Evolutionary conservation across 2,329 filamentous ascomycete genomes (phyloP), one percentile per base, ranked within the genome.

Genomic region (Pyrenophora teres): DNA sequence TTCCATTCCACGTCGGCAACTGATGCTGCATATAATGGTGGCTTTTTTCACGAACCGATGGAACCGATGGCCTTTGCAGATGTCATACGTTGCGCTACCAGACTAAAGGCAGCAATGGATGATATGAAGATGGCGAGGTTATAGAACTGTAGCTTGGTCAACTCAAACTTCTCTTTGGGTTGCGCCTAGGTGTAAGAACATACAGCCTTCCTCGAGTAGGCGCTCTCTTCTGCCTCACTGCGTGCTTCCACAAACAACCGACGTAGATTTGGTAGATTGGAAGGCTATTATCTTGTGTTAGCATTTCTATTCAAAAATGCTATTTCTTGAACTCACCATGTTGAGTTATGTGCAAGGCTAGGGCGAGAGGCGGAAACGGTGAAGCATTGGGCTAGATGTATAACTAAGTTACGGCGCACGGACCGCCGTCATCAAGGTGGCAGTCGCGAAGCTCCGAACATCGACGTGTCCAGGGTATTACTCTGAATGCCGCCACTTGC

Each of bases 101-200:
- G 78, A 72, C 93, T 96, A 78, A 97, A 97, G 54, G 96, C 86
- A 6, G 93, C 92, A 19, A 99, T 89, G 0, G 94, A 97, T 19
- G 92, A 94, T 81, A 99, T 93, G 78, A 97, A 99, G 2, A 97
- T 80, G 1, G 97, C 92, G 0, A 96, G 85, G 68, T 99, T 97
- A 77, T 99, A 99, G 74, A 99, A 99, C 94, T 96, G 66, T 32
- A 8, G 23, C 21, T 10, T 3, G 7, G 15, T 52, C 5, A 52
- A 37, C 44, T 25, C 21, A 19, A 23, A 4, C 7, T 13, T 16
- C 37, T 2, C 16, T 19, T 30, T 21, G 41, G 16, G 15, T 15
- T 25, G 32, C 19, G 7, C 21, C 32, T 16, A 16, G 6, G 18
- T 12, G 38, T n/a, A 19, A 15, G 19, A 30, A 49, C 89, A 69